phyloP scores from a whole-genome alignment of 2,329 filamentous ascomycete genomes.

The Alternaria conjuncta region DNA sequence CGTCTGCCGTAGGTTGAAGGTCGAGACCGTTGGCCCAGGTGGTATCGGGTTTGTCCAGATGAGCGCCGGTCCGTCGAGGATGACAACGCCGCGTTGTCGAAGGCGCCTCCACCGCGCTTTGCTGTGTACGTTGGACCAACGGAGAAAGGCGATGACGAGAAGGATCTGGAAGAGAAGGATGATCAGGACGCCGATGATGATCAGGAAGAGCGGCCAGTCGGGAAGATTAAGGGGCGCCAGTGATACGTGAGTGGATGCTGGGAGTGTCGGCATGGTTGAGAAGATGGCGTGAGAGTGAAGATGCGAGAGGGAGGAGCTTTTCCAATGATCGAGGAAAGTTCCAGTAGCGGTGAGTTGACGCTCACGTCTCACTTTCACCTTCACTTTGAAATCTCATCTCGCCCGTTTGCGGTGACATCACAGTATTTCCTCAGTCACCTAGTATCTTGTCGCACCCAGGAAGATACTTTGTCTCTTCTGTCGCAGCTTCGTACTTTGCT shows the following conservation, averaged over 20 bases:
- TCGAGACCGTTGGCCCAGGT: conserved; percentile 6
- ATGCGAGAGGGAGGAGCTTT: not conserved
- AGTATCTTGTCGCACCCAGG: not conserved
- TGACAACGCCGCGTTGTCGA: conserved; percentile 16
- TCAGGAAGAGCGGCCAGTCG: conserved; percentile 11
- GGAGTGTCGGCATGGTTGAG: not conserved
- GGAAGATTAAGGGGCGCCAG: not conserved
- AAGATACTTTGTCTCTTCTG: not conserved
- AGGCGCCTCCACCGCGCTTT: conserved; percentile 18
- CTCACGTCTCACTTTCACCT: not conserved
- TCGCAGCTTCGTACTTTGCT: not conserved
- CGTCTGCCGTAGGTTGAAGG: conserved; percentile 9
- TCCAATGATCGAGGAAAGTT: too few relatives aligned
- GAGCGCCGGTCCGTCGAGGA: conserved; percentile 15
- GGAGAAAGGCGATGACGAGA: not conserved
- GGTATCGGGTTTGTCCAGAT: conserved; percentile 19
- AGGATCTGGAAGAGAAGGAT: conserved; percentile 6
- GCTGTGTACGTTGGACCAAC: conserved; percentile 4
- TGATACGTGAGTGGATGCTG: not conserved
- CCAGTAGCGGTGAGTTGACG: not conserved
- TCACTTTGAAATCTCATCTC: not conserved
- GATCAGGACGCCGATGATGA: conserved; percentile 3
- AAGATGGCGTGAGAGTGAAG: not conserved
- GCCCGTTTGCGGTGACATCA: not conserved
- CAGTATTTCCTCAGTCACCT: not conserved